These are phyloP conservation scores for Euphorbia lathyris DNA, from an alignment of 345 rosid species.

Conservation along the genomic window DNA sequence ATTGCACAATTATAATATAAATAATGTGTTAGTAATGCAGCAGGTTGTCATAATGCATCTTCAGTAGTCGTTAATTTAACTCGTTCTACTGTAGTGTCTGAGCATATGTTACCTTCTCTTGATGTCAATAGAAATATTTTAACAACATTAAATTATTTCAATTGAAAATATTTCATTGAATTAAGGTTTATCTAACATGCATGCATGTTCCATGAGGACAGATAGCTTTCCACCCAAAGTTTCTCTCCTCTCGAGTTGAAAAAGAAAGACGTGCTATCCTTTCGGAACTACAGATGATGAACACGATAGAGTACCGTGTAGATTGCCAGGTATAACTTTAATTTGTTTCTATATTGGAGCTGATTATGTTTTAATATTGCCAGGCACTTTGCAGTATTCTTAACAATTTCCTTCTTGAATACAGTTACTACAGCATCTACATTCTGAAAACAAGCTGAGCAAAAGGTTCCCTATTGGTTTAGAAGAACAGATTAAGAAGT, in stretches of 20 bases:
- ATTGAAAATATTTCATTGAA: too few relatives aligned
- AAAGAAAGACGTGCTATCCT: conserved; percentile 99
- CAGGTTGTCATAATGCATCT: not conserved
- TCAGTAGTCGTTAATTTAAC: not conserved
- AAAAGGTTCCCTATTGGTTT: conserved; percentile 96
- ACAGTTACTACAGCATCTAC: conserved; percentile 91
- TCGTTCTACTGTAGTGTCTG: not conserved
- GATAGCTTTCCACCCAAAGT: conserved; percentile 96
- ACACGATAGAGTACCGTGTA: conserved; percentile 97
- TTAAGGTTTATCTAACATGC: not conserved
- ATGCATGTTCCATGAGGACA: conserved; percentile 29
- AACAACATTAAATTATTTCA: not conserved
- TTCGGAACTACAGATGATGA: conserved; percentile 99
- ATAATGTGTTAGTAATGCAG: not conserved
- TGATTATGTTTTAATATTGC: conserved; percentile 18
- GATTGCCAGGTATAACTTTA: conserved; percentile 83
- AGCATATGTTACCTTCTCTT: not conserved
- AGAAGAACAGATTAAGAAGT: conserved; percentile 96
- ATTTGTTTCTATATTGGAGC: conserved; percentile 20
- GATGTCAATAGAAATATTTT: not conserved
- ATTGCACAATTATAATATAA: conserved; percentile 1
- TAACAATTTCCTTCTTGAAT: conserved; percentile 19
- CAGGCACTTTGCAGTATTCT: conserved; percentile 3
- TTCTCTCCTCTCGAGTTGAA: conserved; percentile 93
- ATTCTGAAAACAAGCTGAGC: conserved; percentile 98